Conservation (phyloP, 2,329 filamentous ascomycete genomes). For the Paecilomyces variotii region DNA sequence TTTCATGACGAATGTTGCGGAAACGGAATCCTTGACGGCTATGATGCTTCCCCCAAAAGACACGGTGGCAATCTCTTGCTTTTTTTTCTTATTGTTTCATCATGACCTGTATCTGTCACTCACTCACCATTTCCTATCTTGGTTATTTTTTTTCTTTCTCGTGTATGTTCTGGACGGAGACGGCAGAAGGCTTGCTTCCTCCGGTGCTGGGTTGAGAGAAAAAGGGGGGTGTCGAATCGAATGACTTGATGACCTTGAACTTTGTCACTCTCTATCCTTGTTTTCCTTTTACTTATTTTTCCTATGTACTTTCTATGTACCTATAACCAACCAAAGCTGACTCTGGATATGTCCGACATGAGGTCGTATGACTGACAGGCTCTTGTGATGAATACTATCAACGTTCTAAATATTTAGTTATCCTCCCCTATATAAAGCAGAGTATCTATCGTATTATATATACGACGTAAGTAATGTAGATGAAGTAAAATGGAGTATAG, state of each 20-base stretch:
- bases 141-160: neutral
- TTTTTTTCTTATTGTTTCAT: neutral
- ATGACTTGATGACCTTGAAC: neutral
- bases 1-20: neutral
- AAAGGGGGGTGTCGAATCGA: neutral
- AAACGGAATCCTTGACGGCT: neutral
- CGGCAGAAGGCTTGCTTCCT: neutral
- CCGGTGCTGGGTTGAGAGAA: neutral
- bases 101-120: neutral
- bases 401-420: neutral
- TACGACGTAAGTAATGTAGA: neutral
- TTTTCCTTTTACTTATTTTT: neutral
- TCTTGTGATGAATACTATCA: neutral
- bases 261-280: neutral
- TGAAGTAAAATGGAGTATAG: too few species aligned
- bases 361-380: neutral
- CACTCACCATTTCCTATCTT: neutral
- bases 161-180: too few species aligned
- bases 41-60: neutral
- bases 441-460: too few species aligned
- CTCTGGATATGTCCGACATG: neutral
- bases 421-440: too few species aligned
- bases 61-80: neutral
- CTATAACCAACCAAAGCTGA: neutral
- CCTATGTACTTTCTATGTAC: neutral